Evolutionary conservation across 345 rosid genomes (phyloP).

Genomic region (Acer saccharum): DNA sequence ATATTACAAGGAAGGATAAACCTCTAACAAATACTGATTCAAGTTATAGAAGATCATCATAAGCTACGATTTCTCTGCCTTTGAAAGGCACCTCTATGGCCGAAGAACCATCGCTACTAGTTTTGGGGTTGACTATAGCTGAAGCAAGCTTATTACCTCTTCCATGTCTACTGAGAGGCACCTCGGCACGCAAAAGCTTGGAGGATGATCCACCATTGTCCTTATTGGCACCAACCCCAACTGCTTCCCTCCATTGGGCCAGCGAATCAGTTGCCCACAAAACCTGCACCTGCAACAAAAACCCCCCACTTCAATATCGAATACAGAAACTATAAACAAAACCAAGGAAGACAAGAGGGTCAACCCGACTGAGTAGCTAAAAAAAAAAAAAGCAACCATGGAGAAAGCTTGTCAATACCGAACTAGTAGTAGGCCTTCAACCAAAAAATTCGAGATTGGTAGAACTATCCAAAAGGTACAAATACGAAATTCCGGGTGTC

Average conservation of each 20-base stretch:
- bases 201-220: slow-evolving; percentile 50
- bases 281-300: slow-evolving; percentile 62
- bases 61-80: slow-evolving; percentile 71
- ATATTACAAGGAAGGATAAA: slow-evolving; percentile 11
- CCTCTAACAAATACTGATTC: neutral
- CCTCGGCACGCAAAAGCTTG: slow-evolving; percentile 67
- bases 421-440: neutral
- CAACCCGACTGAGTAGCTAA: neutral
- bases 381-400: neutral
- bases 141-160: slow-evolving; percentile 76
- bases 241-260: slow-evolving; percentile 73
- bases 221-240: slow-evolving; percentile 39
- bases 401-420: neutral
- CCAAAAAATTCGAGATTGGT: neutral
- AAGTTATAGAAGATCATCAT: slow-evolving; percentile 69
- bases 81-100: slow-evolving; percentile 41
- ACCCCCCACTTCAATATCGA: neutral
- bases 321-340: neutral
- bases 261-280: slow-evolving; percentile 80
- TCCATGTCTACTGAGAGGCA: slow-evolving; percentile 76
- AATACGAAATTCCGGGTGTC: neutral
- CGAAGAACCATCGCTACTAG: slow-evolving; percentile 16
- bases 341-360: neutral
- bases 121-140: slow-evolving; percentile 62
- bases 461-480: neutral